Evolutionary conservation across 2,329 filamentous ascomycete species (phyloP).

Genomic region (Ceratocystis lukuohia): DNA sequence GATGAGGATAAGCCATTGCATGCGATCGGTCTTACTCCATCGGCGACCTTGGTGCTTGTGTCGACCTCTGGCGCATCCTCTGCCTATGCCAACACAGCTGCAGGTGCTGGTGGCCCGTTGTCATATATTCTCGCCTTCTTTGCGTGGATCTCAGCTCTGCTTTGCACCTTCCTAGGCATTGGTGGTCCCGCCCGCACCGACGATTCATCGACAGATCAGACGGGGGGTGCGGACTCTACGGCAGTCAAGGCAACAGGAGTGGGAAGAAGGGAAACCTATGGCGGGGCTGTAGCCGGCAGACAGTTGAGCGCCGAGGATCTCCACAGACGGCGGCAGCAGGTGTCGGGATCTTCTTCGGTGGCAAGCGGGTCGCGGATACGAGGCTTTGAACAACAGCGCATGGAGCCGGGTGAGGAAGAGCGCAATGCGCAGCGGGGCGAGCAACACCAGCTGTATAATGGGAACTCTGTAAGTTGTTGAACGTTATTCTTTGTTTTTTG

Average conservation of each 20-base stretch:
- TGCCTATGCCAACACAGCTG: conserved; percentile 28
- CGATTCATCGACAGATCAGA: not conserved
- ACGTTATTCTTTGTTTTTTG: not conserved
- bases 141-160: conserved; percentile 25
- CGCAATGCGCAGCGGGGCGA: conserved; percentile 39
- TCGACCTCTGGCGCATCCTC: conserved; percentile 41
- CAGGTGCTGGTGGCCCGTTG: conserved; percentile 22
- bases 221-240: not conserved
- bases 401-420: not conserved
- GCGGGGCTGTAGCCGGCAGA: not conserved
- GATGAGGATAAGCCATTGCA: conserved; percentile 59
- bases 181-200: not conserved
- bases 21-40: conserved; percentile 62
- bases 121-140: conserved; percentile 27
- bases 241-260: not conserved
- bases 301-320: conserved; percentile 6
- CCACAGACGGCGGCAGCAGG: conserved; percentile 15
- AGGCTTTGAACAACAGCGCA: conserved; percentile 19
- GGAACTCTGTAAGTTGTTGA: conserved; percentile 61
- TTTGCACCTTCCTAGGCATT: conserved; percentile 10
- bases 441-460: conserved; percentile 72
- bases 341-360: not conserved
- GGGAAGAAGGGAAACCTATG: conserved; percentile 18
- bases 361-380: conserved; percentile 20
- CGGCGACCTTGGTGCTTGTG: conserved; percentile 69